These are phyloP conservation scores for Thermomyces lanuginosus DNA, from an alignment of 2,329 filamentous ascomycete species.

Conservation along the genomic window DNA sequence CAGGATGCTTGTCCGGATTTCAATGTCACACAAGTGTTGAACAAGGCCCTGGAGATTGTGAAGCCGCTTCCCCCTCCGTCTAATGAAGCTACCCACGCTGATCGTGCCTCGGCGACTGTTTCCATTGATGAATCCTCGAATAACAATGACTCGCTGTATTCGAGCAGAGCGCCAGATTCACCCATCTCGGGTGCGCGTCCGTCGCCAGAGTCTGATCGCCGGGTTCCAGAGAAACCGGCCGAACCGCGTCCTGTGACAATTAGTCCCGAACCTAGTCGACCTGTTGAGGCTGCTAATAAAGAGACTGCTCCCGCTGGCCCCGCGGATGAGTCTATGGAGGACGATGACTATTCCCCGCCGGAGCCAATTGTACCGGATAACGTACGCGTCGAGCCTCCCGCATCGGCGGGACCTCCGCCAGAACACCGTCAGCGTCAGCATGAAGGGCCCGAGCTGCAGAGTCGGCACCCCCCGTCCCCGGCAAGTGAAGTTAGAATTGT, in stretches of 20 bases:
- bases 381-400: conserved; percentile 10
- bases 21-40: conserved; percentile 56
- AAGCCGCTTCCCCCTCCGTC: conserved; percentile 45
- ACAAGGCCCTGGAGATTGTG: conserved; percentile 54
- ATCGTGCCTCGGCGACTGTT: too few relatives aligned
- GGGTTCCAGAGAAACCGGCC: conserved; percentile 2
- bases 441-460: conserved; percentile 22
- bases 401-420: conserved; percentile 22
- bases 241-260: conserved; percentile 1
- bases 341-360: conserved; percentile 34
- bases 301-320: too few relatives aligned
- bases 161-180: conserved; percentile 73
- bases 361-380: conserved; percentile 24
- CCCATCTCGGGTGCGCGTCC: conserved; percentile 29
- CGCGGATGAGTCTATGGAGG: conserved; percentile 18
- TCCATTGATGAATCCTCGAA: conserved; percentile 66
- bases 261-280: conserved; percentile 9
- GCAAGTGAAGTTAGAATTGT: conserved; percentile 44
- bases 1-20: conserved; percentile 46
- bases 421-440: conserved; percentile 22
- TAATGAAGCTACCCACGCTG: conserved; percentile 45
- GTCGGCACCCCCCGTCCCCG: conserved; percentile 22
- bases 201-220: conserved; percentile 12
- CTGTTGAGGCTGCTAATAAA: too few relatives aligned
- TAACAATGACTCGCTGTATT: conserved; percentile 92